These are phyloP conservation scores for Pezicula carpinea DNA, from an alignment of 2,329 filamentous ascomycete species.

Conservation along the genomic window DNA sequence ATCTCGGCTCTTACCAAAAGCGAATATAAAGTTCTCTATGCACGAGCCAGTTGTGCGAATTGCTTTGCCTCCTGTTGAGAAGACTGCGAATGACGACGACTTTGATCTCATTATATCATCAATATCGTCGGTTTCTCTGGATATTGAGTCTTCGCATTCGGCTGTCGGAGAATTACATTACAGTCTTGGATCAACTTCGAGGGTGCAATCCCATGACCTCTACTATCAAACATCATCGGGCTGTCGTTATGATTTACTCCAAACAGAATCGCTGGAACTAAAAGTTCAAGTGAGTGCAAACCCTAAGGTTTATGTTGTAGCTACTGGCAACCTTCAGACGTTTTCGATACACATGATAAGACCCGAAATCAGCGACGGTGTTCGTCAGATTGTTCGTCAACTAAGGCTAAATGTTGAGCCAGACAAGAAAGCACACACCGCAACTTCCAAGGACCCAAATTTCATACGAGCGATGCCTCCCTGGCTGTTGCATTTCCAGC, in stretches of 20 bases:
- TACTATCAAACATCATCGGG: slow-evolving; percentile 91
- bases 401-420: slow-evolving; percentile 67
- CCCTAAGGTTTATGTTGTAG: slow-evolving; percentile 78
- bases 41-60: slow-evolving; percentile 94
- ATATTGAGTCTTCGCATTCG: slow-evolving; percentile 94
- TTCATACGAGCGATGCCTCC: slow-evolving; percentile 73
- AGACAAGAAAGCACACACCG: slow-evolving; percentile 49
- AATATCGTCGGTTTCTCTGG: slow-evolving; percentile 87
- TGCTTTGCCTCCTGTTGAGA: slow-evolving; percentile 73
- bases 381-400: slow-evolving; percentile 87
- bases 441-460: slow-evolving; percentile 51
- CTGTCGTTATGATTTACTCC: slow-evolving; percentile 78
- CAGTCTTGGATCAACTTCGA: slow-evolving; percentile 73
- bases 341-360: slow-evolving; percentile 87
- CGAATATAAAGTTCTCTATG: slow-evolving; percentile 90
- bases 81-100: slow-evolving; percentile 63
- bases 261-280: slow-evolving; percentile 83
- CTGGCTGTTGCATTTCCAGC: slow-evolving; percentile 79
- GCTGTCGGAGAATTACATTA: slow-evolving; percentile 81
- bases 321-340: slow-evolving; percentile 75
- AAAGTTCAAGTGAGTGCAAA: slow-evolving; percentile 81
- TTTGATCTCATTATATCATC: slow-evolving; percentile 95
- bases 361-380: slow-evolving; percentile 85
- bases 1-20: slow-evolving; percentile 87
- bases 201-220: slow-evolving; percentile 79